Conservation (phyloP, 2,329 filamentous ascomycete species). For the Raffaelea ambrosiae region DNA sequence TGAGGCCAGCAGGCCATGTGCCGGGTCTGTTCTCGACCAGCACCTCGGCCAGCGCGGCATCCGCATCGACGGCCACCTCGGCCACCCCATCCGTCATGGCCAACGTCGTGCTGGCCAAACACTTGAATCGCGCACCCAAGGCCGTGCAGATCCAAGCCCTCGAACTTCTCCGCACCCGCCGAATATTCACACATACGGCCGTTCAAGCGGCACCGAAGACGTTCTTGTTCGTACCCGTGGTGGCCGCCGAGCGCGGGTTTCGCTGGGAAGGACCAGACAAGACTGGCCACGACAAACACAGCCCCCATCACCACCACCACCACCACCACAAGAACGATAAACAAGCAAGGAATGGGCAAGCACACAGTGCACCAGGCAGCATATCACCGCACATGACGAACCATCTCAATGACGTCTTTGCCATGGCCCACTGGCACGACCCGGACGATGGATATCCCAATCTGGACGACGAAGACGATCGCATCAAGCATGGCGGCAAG, state of each 20-base stretch:
- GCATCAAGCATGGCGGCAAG: conserved; percentile 22
- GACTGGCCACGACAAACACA: neutral
- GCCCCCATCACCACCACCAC: neutral
- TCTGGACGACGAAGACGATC: conserved; percentile 50
- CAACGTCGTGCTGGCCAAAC: conserved; percentile 73
- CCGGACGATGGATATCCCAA: conserved; percentile 65
- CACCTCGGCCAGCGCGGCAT: neutral
- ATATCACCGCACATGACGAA: conserved; percentile 36
- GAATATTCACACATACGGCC: conserved; percentile 67
- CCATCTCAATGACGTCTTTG: conserved; percentile 73
- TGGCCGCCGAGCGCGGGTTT: conserved; percentile 40
- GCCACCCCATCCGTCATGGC: conserved; percentile 45
- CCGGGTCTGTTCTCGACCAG: neutral
- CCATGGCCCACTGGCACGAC: conserved; percentile 80
- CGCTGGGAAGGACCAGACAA: conserved; percentile 4
- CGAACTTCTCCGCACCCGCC: conserved; percentile 70
- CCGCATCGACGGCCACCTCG: conserved; percentile 3
- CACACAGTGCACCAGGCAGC: too few species aligned
- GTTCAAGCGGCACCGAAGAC: conserved; percentile 66
- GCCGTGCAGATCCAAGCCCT: conserved; percentile 74
- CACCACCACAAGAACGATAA: neutral
- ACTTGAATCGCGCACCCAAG: conserved; percentile 65
- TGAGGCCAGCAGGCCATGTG: conserved; percentile 11
- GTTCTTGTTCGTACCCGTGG: conserved; percentile 74
- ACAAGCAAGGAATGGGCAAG: too few species aligned